Evolutionary conservation across 1,284 basidiomycete genomes (phyloP).

Genomic region (Chalciporus sp.): DNA sequence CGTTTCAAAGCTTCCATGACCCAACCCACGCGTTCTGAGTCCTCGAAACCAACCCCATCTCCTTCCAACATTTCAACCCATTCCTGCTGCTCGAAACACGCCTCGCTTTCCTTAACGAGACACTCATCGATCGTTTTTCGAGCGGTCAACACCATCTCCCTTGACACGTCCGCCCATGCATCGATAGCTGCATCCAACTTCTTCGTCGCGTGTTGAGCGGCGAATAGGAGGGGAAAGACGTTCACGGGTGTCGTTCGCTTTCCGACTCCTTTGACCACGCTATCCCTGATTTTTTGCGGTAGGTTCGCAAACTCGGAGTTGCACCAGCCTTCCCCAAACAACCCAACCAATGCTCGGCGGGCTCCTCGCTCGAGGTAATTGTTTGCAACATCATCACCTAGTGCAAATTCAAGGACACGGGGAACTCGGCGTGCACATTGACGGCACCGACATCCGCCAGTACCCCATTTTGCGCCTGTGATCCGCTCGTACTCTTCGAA

Average conservation of each 20-base stretch:
- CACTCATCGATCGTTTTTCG: slow-evolving; percentile 63
- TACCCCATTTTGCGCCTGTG: slow-evolving; percentile 73
- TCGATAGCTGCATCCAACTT: slow-evolving; percentile 58
- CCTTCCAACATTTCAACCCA: slow-evolving; percentile 73
- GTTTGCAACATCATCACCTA: slow-evolving; percentile 76
- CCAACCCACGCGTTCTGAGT: slow-evolving; percentile 71
- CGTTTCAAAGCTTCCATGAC: slow-evolving; percentile 66
- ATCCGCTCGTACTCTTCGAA: slow-evolving; percentile 75
- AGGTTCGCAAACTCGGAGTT: slow-evolving; percentile 76
- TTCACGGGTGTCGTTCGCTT: slow-evolving; percentile 67
- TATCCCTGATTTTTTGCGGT: slow-evolving; percentile 65
- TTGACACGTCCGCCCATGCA: slow-evolving; percentile 66
- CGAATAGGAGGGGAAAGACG: slow-evolving; percentile 66
- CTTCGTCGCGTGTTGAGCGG: slow-evolving; percentile 63
- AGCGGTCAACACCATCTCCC: slow-evolving; percentile 64
- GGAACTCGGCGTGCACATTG: slow-evolving; percentile 80
- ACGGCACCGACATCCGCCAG: slow-evolving; percentile 77
- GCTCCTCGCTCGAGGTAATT: slow-evolving; percentile 70
- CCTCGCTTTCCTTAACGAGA: slow-evolving; percentile 58
- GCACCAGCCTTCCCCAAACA: slow-evolving; percentile 88
- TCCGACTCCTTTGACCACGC: slow-evolving; percentile 68
- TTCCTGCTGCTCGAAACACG: slow-evolving; percentile 67
- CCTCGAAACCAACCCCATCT: slow-evolving; percentile 72
- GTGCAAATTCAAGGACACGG: slow-evolving; percentile 79
- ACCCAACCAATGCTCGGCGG: slow-evolving; percentile 71